Conservation (phyloP, 441 rosid species). For the Croton laevigatus region DNA sequence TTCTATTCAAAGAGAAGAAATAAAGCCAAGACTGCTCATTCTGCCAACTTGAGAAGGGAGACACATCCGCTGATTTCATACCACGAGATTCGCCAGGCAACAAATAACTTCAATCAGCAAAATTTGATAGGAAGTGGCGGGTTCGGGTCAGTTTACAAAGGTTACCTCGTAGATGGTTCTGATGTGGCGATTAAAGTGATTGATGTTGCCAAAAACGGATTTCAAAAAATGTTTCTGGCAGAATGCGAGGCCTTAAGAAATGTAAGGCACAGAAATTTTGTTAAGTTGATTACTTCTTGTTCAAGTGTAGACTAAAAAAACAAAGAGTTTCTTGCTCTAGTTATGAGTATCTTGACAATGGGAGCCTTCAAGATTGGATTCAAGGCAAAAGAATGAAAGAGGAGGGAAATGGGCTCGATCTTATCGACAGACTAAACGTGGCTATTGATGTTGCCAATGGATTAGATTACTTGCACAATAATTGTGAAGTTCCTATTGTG, state of each 20-base stretch:
- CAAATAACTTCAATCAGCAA: constrained; percentile 28
- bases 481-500: constrained; percentile 37
- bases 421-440: constrained; percentile 42
- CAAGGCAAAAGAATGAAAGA: constrained; percentile 27
- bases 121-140: constrained; percentile 51
- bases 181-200: constrained; percentile 41
- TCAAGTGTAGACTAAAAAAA: constrained; percentile 43
- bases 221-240: constrained; percentile 43
- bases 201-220: constrained; percentile 29
- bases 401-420: constrained; percentile 34
- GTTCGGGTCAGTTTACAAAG: constrained; percentile 50
- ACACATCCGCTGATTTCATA: constrained; percentile 39
- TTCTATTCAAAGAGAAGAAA: constrained; percentile 25
- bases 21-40: background rate
- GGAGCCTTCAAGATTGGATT: constrained; percentile 51
- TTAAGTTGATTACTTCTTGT: constrained; percentile 56
- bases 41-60: constrained; percentile 19
- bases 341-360: constrained; percentile 47
- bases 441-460: constrained; percentile 45
- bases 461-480: constrained; percentile 56
- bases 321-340: constrained; percentile 47
- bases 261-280: constrained; percentile 50
- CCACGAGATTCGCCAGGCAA: constrained; percentile 40
- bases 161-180: constrained; percentile 20
- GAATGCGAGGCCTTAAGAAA: constrained; percentile 52